These are phyloP conservation scores for Beauveria sp. DNA, from an alignment of 2,329 filamentous ascomycete genomes.

Conservation along the genomic window DNA sequence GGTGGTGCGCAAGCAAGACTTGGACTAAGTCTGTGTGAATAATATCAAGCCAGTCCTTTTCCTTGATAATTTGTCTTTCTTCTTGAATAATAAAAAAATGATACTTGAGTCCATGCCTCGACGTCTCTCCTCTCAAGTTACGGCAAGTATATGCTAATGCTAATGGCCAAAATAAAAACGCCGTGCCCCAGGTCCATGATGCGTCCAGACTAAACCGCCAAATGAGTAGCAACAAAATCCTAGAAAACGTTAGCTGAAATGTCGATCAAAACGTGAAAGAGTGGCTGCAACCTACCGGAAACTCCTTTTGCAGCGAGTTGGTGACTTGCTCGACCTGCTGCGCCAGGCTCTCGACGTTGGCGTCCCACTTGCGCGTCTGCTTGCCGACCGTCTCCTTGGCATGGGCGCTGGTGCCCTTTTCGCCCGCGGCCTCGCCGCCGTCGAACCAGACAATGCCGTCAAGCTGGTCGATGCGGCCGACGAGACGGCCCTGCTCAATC, in stretches of 20 bases:
- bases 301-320: conserved; percentile 70
- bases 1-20: conserved; percentile 43
- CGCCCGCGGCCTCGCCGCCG: conserved; percentile 59
- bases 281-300: conserved; percentile 48
- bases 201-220: conserved; percentile 30
- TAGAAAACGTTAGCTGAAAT: conserved; percentile 18
- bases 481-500: conserved; percentile 88
- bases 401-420: conserved; percentile 55
- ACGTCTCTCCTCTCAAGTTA: neutral
- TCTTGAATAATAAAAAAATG: neutral
- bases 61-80: neutral
- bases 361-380: conserved; percentile 80
- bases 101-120: neutral
- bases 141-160: conserved; percentile 6
- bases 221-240: conserved; percentile 50
- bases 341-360: conserved; percentile 75
- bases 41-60: neutral
- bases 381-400: conserved; percentile 56
- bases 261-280: neutral
- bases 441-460: conserved; percentile 84
- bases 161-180: neutral
- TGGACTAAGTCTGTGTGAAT: conserved; percentile 32
- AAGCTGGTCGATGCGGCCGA: conserved; percentile 90
- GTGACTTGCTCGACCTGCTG: conserved; percentile 87
- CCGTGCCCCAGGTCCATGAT: neutral